These are phyloP conservation scores for Ophiobolus disseminans DNA, from an alignment of 2,329 filamentous ascomycete species.

Conservation along the genomic window DNA sequence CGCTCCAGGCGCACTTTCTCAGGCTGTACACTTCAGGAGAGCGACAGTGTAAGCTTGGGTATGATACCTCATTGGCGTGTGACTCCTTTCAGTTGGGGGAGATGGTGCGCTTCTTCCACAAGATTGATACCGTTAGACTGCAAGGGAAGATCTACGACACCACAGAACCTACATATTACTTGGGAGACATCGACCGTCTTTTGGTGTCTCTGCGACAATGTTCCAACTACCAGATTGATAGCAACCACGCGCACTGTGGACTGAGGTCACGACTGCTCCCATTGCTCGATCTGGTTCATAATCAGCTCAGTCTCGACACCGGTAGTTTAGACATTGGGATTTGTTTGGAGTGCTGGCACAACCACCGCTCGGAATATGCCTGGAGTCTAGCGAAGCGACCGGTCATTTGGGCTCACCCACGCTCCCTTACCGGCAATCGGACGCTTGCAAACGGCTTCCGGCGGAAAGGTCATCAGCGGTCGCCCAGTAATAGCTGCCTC, in stretches of 20 bases:
- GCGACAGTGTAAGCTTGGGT: slow-evolving; percentile 74
- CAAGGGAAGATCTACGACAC: slow-evolving; percentile 52
- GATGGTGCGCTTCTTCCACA: slow-evolving; percentile 73
- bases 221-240: slow-evolving; percentile 76
- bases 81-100: slow-evolving; percentile 82
- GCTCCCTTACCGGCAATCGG: slow-evolving; percentile 27
- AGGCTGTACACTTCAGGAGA: slow-evolving; percentile 71
- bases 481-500: slow-evolving; percentile 41
- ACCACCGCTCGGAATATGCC: slow-evolving; percentile 49
- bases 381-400: slow-evolving; percentile 56
- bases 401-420: slow-evolving; percentile 50
- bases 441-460: slow-evolving; percentile 15
- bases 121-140: slow-evolving; percentile 67
- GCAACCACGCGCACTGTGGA: slow-evolving; percentile 76
- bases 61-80: slow-evolving; percentile 74
- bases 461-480: slow-evolving; percentile 30
- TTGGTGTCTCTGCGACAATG: slow-evolving; percentile 69
- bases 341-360: slow-evolving; percentile 55
- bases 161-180: slow-evolving; percentile 57
- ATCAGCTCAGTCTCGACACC: slow-evolving; percentile 45
- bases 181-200: slow-evolving; percentile 67
- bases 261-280: slow-evolving; percentile 70
- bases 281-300: slow-evolving; percentile 68
- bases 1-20: slow-evolving; percentile 72
- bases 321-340: slow-evolving; percentile 51